Conservation (phyloP, 2,329 filamentous ascomycete genomes). For the Uncinocarpus reesii region DNA sequence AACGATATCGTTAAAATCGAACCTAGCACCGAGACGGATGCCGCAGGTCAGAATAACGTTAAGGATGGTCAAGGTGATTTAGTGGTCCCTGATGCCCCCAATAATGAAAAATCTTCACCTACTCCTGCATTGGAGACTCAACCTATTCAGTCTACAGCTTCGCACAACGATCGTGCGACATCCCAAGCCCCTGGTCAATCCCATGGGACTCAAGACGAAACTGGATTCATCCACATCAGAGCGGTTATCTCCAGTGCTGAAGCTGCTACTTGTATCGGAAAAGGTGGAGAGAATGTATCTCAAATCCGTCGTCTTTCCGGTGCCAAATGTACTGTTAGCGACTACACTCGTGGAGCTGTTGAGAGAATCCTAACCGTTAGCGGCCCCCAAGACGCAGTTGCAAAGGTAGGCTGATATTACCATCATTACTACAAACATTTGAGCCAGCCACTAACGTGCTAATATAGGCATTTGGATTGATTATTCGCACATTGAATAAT, state of each 20-base stretch:
- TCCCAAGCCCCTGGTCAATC: conserved; percentile 31
- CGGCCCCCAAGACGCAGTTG: conserved; percentile 88
- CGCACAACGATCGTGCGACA: conserved; percentile 43
- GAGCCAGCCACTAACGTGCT: conserved; percentile 1
- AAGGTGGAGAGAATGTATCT: conserved; percentile 96
- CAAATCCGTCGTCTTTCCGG: conserved; percentile 91
- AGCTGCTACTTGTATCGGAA: conserved; percentile 94
- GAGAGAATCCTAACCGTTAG: conserved; percentile 97
- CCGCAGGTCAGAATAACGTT: conserved; percentile 34
- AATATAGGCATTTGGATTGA: conserved; percentile 79
- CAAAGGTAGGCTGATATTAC: conserved; percentile 57
- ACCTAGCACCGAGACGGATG: conserved; percentile 23
- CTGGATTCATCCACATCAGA: conserved; percentile 91
- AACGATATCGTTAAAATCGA: conserved; percentile 39
- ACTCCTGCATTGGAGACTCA: conserved; percentile 43
- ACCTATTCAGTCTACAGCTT: conserved; percentile 48
- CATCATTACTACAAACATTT: conserved; percentile 19
- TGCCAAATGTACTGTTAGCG: conserved; percentile 96
- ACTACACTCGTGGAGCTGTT: conserved; percentile 92
- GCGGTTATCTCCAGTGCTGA: conserved; percentile 96
- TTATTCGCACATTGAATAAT: conserved; percentile 96
- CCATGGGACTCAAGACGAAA: conserved; percentile 65
- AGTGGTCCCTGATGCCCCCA: conserved; percentile 54
- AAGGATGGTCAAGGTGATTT: conserved; percentile 59
- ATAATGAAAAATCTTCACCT: conserved; percentile 43